Evolutionary conservation across 306 rosid species (phyloP), one percentile per base, ranked within the genome.

Genomic region (Sindora glabra): DNA sequence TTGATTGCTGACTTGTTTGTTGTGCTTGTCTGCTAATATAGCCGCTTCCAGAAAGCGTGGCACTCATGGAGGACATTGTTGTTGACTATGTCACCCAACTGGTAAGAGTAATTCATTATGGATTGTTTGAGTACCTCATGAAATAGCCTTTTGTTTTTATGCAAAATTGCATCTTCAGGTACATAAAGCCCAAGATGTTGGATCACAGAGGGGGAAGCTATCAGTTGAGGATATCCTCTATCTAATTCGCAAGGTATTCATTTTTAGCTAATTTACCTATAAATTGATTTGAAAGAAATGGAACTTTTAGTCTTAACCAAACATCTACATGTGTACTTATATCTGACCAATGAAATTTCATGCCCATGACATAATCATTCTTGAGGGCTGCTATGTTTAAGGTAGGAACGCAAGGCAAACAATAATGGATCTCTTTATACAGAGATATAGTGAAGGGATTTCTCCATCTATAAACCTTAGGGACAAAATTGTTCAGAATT

Each of bases 151-250:
- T 16, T 74, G 51, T 36, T 51, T 32, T 54, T 39, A 45, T 40
- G 13, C 78, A 40, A 22, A 62, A 5, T 16, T 21, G 41, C n/a
- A 4, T 78, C 54, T 60, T 9, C 39, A 92, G 96, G 88, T 83
- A n/a, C 91, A 88, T 71, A 88, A 86, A 81, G 96, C 95, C 48
- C 95, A 88, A 77, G 96, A 92, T 70, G 81, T 77, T 70, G 95
- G 98, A 67, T 86, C 96, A 10, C 87, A 74, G 75, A 73, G 95
- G 64, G 96, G 98, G 69, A 92, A 88, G 80, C 71, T 92, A 37
- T 72, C 95, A 3, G 96, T 86, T 59, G 95, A 92, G 55, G 96
- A 92, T 74, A 85, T 92, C 56, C 81, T 92, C 52, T 83, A 88
- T 78, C 67, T 88, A 65, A 86, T 92, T 67, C 96, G 94, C 77